phyloP scores from a whole-genome alignment of 306 rosid genomes.

The Vigna trinervia region DNA sequence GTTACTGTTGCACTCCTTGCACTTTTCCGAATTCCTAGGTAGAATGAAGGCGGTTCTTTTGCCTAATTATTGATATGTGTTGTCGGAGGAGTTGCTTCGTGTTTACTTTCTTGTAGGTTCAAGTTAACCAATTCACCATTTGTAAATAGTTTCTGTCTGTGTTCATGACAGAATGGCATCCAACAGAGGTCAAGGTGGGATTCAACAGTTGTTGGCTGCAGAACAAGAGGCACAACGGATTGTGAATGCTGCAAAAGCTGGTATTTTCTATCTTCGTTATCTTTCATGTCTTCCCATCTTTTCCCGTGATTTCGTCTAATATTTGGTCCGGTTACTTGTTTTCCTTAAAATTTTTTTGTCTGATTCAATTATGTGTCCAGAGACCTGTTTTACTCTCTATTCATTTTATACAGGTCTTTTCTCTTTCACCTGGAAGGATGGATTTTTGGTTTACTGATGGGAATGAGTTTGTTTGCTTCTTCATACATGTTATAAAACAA shows the following conservation, averaged over 20 bases:
- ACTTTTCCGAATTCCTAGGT: not conserved
- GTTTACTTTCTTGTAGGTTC: conserved; percentile 17
- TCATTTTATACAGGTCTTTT: conserved; percentile 13
- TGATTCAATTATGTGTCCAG: not conserved
- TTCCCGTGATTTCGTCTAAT: not conserved
- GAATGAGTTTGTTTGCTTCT: not conserved
- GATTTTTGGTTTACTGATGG: conserved; percentile 17
- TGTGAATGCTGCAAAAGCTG: conserved; percentile 87
- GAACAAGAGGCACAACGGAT: conserved; percentile 98
- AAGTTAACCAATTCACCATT: conserved; percentile 16
- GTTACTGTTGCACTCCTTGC: not conserved
- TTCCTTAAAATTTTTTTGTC: not conserved
- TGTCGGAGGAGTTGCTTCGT: not conserved
- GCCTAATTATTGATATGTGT: not conserved
- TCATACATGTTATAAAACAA: not conserved
- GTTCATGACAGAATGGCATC: conserved; percentile 74
- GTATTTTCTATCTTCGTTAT: conserved; percentile 47
- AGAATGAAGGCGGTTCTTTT: not conserved
- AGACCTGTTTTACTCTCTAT: not conserved
- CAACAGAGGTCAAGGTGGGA: conserved; percentile 88
- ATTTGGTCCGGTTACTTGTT: not conserved
- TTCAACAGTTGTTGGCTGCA: conserved; percentile 95
- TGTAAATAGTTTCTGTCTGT: conserved; percentile 19
- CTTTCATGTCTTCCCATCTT: not conserved
- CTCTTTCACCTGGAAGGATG: conserved; percentile 7